Conservation (phyloP, 2,329 filamentous ascomycete species). For the Achaetomium macrosporum region DNA sequence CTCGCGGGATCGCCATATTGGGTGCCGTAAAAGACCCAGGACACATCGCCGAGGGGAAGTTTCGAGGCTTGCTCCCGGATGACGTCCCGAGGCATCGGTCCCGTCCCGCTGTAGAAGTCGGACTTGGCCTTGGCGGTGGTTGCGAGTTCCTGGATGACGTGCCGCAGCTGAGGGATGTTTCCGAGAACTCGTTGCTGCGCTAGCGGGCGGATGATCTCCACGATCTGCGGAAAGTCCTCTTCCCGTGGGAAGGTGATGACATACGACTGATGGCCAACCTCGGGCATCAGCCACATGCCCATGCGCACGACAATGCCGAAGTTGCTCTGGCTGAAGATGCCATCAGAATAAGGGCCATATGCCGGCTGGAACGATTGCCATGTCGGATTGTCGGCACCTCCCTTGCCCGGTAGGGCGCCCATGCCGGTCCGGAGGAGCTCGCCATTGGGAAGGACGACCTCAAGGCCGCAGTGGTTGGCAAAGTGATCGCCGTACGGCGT, state of each 20-base stretch:
- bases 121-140: slow-evolving; percentile 36
- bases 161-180: slow-evolving; percentile 42
- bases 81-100: slow-evolving; percentile 29
- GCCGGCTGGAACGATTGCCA: slow-evolving; percentile 36
- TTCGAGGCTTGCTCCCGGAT: slow-evolving; percentile 30
- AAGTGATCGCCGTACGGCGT: slow-evolving; percentile 38
- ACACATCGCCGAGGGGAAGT: slow-evolving; percentile 36
- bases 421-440: slow-evolving; percentile 42
- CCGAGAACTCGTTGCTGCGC: slow-evolving; percentile 39
- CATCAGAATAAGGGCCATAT: slow-evolving; percentile 36
- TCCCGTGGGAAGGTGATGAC: slow-evolving; percentile 37
- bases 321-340: slow-evolving; percentile 48
- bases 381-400: slow-evolving; percentile 32
- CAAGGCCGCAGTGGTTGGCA: slow-evolving; percentile 38
- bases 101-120: slow-evolving; percentile 24
- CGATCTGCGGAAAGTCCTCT: slow-evolving; percentile 31
- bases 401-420: slow-evolving; percentile 37
- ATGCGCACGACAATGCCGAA: slow-evolving; percentile 53
- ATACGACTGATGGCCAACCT: slow-evolving; percentile 32
- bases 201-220: slow-evolving; percentile 35
- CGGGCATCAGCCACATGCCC: slow-evolving; percentile 40
- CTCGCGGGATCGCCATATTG: slow-evolving; percentile 31
- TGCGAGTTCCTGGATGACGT: slow-evolving; percentile 40
- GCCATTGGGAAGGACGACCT: slow-evolving; percentile 41
- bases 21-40: slow-evolving; percentile 47